Evolutionary conservation across 805 yeast genomes (phyloP).

Genomic region (Starmerella scarabaei): DNA sequence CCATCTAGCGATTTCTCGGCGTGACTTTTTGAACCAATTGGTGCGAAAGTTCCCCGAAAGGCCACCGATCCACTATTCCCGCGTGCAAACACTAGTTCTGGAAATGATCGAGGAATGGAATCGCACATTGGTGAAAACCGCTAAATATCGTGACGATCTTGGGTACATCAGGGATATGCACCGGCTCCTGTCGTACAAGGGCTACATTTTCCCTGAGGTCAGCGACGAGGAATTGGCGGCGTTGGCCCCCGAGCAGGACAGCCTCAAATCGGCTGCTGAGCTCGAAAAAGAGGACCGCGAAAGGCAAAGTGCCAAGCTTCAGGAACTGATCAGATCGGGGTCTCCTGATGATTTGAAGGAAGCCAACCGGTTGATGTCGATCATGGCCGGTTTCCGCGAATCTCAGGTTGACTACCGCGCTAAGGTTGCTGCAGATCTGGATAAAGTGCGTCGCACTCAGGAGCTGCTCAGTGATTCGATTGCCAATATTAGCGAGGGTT

Average conservation of each 20-base stretch:
- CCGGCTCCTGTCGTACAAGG: conserved; percentile 74
- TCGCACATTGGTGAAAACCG: conserved; percentile 81
- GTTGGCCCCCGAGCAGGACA: conserved; percentile 60
- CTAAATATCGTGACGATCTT: conserved; percentile 81
- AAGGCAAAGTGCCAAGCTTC: conserved; percentile 89
- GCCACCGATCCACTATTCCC: conserved; percentile 74
- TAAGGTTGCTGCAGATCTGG: conserved; percentile 70
- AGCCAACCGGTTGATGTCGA: conserved; percentile 92
- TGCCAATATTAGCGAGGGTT: conserved; percentile 22
- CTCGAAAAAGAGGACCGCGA: conserved; percentile 82
- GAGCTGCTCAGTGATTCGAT: conserved; percentile 84
- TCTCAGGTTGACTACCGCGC: conserved; percentile 59
- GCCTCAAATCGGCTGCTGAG: conserved; percentile 76
- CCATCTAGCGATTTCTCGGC: conserved; percentile 86
- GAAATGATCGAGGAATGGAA: conserved; percentile 96
- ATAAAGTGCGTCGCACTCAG: conserved; percentile 70
- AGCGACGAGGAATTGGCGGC: conserved; percentile 87
- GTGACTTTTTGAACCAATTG: conserved; percentile 85
- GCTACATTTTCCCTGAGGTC: conserved; percentile 86
- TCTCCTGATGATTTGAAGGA: conserved; percentile 90
- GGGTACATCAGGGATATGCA: conserved; percentile 94
- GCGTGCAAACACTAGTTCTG: conserved; percentile 71
- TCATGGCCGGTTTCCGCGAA: conserved; percentile 96
- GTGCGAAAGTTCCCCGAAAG: conserved; percentile 89
- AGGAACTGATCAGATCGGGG: conserved; percentile 89